Percentiles rank a stretch among this genome's conserved stretches.
Evolutionary conservation across 805 yeast genomes (phyloP).

Genomic region (Isabelozyma gotoi): DNA sequence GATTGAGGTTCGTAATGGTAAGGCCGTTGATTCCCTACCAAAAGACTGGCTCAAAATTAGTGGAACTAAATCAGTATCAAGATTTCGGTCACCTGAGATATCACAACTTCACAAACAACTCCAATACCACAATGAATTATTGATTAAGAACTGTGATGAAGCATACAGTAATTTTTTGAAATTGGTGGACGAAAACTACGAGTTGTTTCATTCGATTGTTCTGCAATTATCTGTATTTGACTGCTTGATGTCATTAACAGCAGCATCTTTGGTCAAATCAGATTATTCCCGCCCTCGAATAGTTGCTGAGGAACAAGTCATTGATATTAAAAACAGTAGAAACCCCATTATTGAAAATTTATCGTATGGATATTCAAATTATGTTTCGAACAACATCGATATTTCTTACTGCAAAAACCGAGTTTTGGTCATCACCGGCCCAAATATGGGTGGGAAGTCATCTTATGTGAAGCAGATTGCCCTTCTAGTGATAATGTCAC

Average conservation of each 20-base stretch:
- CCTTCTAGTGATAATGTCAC: slow-evolving; percentile 67
- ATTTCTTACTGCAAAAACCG: slow-evolving; percentile 50
- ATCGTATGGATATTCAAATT: slow-evolving; percentile 27
- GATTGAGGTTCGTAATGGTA: slow-evolving; percentile 67
- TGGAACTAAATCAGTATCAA: slow-evolving; percentile 63
- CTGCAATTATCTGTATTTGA: slow-evolving; percentile 56
- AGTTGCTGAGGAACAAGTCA: slow-evolving; percentile 40
- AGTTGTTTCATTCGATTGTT: slow-evolving; percentile 41
- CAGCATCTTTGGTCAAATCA: slow-evolving; percentile 49
- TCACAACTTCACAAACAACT: slow-evolving; percentile 49
- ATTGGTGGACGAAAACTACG: slow-evolving; percentile 30
- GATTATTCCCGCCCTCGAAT: slow-evolving; percentile 48
- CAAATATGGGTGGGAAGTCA: slow-evolving; percentile 88
- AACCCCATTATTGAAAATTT: slow-evolving; percentile 66
- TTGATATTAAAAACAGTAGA: slow-evolving; percentile 57
- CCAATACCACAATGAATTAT: slow-evolving; percentile 59
- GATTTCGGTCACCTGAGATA: slow-evolving; percentile 70
- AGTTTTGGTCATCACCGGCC: slow-evolving; percentile 72
- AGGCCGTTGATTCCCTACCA: slow-evolving; percentile 60
- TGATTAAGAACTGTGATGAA: slow-evolving; percentile 45
- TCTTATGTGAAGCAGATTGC: slow-evolving; percentile 77
- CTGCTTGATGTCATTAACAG: slow-evolving; percentile 65
- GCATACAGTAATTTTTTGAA: slow-evolving; percentile 45
- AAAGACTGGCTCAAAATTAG: slow-evolving; percentile 74
- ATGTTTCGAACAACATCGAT: slow-evolving; percentile 65